These are phyloP conservation scores for Emergomyces pasteurianus DNA, from an alignment of 2,329 filamentous ascomycete species.

Conservation along the genomic window DNA sequence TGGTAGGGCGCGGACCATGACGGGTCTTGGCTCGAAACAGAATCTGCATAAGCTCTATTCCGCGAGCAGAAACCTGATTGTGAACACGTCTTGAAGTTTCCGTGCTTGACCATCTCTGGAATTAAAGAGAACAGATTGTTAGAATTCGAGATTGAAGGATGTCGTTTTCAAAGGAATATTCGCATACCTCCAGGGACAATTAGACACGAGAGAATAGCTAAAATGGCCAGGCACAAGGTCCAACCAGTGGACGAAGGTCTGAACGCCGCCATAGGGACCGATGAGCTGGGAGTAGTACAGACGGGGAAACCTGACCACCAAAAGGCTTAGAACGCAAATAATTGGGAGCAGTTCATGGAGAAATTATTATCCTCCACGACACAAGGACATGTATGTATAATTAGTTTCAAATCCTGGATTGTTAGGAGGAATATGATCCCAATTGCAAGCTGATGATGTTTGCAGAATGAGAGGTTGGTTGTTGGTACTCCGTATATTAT, in stretches of 20 bases:
- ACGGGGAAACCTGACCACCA: neutral
- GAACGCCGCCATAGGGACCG: conserved; percentile 7
- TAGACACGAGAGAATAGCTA: conserved; percentile 48
- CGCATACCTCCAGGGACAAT: conserved; percentile 53
- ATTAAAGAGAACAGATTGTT: neutral
- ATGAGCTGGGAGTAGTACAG: neutral
- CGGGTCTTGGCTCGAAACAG: conserved; percentile 50
- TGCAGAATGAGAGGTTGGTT: neutral
- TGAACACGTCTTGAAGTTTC: conserved; percentile 93
- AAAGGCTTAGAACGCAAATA: neutral
- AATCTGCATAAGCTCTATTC: conserved; percentile 80
- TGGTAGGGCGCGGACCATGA: conserved; percentile 72
- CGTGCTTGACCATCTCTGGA: conserved; percentile 75
- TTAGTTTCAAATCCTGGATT: neutral
- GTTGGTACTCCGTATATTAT: no score
- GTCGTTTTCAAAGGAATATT: neutral
- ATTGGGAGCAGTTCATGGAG: neutral
- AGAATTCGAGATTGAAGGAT: neutral
- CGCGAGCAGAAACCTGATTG: conserved; percentile 97
- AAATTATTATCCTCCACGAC: neutral
- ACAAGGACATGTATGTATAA: neutral
- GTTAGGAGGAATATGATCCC: neutral
- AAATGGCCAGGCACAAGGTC: conserved; percentile 51
- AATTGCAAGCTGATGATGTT: neutral
- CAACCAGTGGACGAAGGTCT: conserved; percentile 47